Evolutionary conservation across 768 basidiomycete genomes (phyloP).

Genomic region (Leccinum subtestaceum): DNA sequence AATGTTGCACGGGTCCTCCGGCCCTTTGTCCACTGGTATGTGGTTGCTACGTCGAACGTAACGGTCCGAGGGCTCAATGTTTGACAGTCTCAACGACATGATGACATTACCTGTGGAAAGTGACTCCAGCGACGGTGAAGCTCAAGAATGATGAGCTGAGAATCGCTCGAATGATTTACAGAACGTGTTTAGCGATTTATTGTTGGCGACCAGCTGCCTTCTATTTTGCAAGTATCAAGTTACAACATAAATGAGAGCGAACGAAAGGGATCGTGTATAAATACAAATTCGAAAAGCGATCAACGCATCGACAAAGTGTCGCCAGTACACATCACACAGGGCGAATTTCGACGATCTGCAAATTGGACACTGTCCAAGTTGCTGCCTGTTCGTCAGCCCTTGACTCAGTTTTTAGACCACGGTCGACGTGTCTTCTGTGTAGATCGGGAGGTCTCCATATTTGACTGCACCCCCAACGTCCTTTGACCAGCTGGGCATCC

Average conservation of each 20-base stretch:
- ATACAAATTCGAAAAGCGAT: slow-evolving; percentile 11
- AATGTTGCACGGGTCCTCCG: slow-evolving; percentile 52
- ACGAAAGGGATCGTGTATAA: background rate
- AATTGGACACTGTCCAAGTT: slow-evolving; percentile 10
- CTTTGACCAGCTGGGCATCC: slow-evolving; percentile 26
- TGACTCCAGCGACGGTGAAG: slow-evolving; percentile 10
- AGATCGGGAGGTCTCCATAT: slow-evolving; percentile 43
- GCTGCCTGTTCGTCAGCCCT: background rate
- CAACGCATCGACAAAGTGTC: slow-evolving; percentile 17
- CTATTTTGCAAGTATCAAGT: background rate
- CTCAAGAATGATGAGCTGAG: slow-evolving; percentile 6
- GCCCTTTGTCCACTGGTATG: slow-evolving; percentile 81
- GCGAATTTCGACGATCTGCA: background rate
- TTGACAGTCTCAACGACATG: slow-evolving; percentile 64
- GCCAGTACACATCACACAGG: slow-evolving; percentile 6
- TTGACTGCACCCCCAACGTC: slow-evolving; percentile 27
- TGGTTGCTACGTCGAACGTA: background rate
- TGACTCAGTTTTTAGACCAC: slow-evolving; percentile 4
- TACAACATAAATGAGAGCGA: background rate
- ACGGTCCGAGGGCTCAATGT: background rate
- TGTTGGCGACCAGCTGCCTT: background rate
- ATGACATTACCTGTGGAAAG: slow-evolving; percentile 50
- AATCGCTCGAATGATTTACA: slow-evolving; percentile 5
- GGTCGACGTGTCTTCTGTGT: slow-evolving; percentile 35
- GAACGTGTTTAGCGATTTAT: background rate